Percentiles rank a stretch among this genome's conserved stretches.
phyloP scores from a whole-genome alignment of 345 rosid species.

The Bretschneidera sinensis region DNA sequence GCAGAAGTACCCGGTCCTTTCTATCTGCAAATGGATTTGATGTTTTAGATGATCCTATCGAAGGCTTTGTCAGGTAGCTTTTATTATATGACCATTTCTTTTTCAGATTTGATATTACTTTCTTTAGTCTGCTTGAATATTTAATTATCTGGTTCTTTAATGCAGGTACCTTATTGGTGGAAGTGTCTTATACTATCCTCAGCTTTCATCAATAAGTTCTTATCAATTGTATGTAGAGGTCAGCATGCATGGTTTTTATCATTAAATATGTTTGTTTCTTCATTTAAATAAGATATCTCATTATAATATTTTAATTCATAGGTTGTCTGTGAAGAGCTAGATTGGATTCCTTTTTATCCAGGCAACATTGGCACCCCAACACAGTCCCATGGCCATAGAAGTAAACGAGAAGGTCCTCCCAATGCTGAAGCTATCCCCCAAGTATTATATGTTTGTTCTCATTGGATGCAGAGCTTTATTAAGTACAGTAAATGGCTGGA shows the following conservation, averaged over 20 bases:
- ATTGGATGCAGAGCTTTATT: constrained; percentile 92
- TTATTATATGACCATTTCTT: constrained; percentile 8
- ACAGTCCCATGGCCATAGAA: constrained; percentile 51
- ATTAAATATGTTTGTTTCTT: constrained; percentile 10
- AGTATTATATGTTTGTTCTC: constrained; percentile 71
- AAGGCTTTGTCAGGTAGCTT: constrained; percentile 74
- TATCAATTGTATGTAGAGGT: constrained; percentile 98
- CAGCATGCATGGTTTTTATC: constrained; percentile 24
- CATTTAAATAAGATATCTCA: constrained; percentile 11
- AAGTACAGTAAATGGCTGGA: constrained; percentile 96
- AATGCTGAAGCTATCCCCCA: constrained; percentile 71
- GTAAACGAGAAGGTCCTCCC: constrained; percentile 56
- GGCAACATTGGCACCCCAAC: constrained; percentile 31
- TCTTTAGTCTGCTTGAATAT: constrained; percentile 10
- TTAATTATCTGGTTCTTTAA: constrained; percentile 16
- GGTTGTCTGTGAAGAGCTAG: constrained; percentile 97
- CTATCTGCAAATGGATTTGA: constrained; percentile 73
- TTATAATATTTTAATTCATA: constrained; percentile 26
- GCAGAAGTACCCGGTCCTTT: constrained; percentile 70
- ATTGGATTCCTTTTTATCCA: constrained; percentile 86
- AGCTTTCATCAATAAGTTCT: constrained; percentile 90
- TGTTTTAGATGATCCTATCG: constrained; percentile 52
- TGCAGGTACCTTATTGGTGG: constrained; percentile 88
- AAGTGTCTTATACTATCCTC: constrained; percentile 86
- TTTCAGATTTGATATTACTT: constrained; percentile 9